Conservation (phyloP, 2,329 filamentous ascomycete genomes). For the Diaporthe ilicicola region DNA sequence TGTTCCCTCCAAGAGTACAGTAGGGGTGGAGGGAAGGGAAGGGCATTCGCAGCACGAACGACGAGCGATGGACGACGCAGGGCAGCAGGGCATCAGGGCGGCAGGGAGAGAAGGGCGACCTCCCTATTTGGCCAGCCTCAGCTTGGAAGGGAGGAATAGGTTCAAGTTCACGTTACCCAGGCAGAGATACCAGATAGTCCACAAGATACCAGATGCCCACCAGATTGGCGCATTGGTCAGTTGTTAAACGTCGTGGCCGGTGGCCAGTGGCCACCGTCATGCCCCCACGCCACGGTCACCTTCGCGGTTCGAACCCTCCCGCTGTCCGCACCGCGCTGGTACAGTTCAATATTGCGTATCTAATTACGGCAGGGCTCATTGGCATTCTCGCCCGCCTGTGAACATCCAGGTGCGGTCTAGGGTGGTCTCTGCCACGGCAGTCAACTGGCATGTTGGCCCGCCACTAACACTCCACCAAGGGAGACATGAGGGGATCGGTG, state of each 20-base stretch:
- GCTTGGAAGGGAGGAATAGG: slow-evolving; percentile 10
- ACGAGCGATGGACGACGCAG: slow-evolving; percentile 5
- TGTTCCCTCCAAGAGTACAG: background rate
- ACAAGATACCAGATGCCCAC: slow-evolving; percentile 2
- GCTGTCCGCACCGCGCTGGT: background rate
- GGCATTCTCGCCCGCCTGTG: slow-evolving; percentile 25
- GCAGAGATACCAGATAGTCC: background rate
- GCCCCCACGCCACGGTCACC: slow-evolving; percentile 16
- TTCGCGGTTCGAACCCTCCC: background rate
- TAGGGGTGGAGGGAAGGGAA: background rate
- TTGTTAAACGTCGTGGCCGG: background rate
- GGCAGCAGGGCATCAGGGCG: background rate
- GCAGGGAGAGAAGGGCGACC: background rate
- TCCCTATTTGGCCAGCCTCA: slow-evolving; percentile 19
- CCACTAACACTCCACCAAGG: slow-evolving; percentile 26
- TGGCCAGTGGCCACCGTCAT: background rate
- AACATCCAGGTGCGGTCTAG: slow-evolving; percentile 14
- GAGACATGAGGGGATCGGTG: slow-evolving; percentile 26
- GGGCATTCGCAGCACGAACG: background rate
- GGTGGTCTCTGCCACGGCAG: slow-evolving; percentile 24
- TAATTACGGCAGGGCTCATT: slow-evolving; percentile 20
- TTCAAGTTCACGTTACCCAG: slow-evolving; percentile 1
- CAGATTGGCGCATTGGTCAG: slow-evolving; percentile 11
- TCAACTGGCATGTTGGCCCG: slow-evolving; percentile 28
- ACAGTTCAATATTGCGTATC: slow-evolving; percentile 15